A percentile compares a stretch with the other conserved stretches of the same genome.
Evolutionary conservation across 495 filamentous ascomycete genomes (phyloP).

Genomic region (Hypoxylon cercidicola): DNA sequence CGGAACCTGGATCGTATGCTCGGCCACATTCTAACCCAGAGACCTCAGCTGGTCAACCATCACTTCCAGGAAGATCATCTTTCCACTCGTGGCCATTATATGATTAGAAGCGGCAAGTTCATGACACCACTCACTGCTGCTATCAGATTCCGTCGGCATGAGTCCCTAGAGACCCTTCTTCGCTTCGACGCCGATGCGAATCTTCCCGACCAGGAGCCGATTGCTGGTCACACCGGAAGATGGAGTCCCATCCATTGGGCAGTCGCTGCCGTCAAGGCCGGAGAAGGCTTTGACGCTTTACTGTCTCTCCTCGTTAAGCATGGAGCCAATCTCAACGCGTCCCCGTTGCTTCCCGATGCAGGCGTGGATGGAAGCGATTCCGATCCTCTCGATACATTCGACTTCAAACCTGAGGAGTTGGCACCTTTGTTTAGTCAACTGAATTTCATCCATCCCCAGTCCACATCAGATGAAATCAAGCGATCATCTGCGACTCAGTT

Average conservation of each 20-base stretch:
- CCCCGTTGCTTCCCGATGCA: neutral
- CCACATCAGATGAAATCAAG: neutral
- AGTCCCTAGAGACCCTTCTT: neutral
- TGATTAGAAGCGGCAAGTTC: neutral
- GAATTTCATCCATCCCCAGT: neutral
- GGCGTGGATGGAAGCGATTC: neutral
- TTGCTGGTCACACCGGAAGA: neutral
- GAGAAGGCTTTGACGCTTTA: neutral
- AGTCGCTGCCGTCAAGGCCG: neutral
- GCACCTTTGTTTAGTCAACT: neutral
- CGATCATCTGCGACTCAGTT: neutral
- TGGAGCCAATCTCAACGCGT: slow-evolving; percentile 17
- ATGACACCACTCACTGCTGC: slow-evolving; percentile 11
- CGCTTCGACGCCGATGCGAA: neutral
- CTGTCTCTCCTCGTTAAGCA: neutral
- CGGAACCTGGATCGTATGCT: neutral
- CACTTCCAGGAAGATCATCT: neutral
- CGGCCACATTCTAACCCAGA: neutral
- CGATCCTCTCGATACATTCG: neutral
- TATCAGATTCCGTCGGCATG: neutral
- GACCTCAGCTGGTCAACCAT: slow-evolving; percentile 1
- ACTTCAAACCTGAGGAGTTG: neutral
- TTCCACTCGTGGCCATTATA: neutral
- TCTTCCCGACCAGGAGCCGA: neutral
- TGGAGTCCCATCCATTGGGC: slow-evolving; percentile 26